Conservation (phyloP, 2,329 filamentous ascomycete genomes). For the Periconia sp. region DNA sequence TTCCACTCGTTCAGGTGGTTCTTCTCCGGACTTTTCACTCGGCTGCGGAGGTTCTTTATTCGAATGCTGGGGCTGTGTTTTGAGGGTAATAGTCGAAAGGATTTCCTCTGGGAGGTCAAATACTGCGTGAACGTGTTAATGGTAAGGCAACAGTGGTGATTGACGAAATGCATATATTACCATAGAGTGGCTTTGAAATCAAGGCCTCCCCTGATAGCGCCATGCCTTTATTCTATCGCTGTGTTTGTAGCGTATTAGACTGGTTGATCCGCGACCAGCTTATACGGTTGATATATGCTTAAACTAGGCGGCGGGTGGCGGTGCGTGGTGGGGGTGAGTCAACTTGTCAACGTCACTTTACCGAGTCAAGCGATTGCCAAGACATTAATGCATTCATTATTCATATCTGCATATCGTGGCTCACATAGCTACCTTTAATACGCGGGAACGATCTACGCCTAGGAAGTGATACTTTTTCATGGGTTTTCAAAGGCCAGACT, state of each 20-base stretch:
- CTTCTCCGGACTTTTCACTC: slow-evolving; percentile 10
- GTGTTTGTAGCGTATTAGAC: background rate
- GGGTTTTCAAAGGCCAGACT: too few species aligned
- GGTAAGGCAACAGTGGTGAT: background rate
- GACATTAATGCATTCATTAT: background rate
- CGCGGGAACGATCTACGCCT: too few species aligned
- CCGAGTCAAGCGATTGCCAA: background rate
- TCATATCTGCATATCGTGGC: background rate
- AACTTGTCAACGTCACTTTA: background rate
- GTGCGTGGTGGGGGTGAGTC: background rate
- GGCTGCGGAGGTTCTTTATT: slow-evolving; percentile 16
- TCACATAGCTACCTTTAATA: background rate
- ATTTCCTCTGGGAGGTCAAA: slow-evolving; percentile 81
- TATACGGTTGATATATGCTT: background rate
- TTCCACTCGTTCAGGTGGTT: slow-evolving; percentile 43
- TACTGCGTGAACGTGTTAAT: slow-evolving; percentile 51
- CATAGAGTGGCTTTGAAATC: background rate
- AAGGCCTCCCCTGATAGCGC: background rate
- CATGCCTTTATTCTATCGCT: background rate
- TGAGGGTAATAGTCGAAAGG: slow-evolving; percentile 66
- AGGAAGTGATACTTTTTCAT: too few species aligned
- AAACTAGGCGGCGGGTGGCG: background rate
- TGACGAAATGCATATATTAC: background rate
- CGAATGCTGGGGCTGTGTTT: slow-evolving; percentile 38
- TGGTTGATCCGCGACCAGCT: background rate